A percentile compares a stretch with the other conserved stretches of the same genome.
phyloP scores from a whole-genome alignment of 495 filamentous ascomycete species.

The Paragyromitra xinjiangensis region DNA sequence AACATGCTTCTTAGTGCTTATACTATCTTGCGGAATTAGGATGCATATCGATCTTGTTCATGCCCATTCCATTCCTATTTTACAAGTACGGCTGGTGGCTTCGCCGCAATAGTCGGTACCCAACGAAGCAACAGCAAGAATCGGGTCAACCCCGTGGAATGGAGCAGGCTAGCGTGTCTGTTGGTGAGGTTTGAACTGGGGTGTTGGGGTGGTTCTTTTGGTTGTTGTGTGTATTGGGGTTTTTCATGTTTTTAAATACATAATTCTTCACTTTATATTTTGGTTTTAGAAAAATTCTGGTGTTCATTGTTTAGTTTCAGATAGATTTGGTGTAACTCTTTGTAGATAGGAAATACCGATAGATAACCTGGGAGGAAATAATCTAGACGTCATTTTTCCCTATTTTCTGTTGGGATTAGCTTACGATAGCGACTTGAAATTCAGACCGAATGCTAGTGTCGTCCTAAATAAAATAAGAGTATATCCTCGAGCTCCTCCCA shows the following conservation, averaged over 20 bases:
- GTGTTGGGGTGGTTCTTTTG: background rate
- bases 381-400: background rate
- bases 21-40: constrained; percentile 2
- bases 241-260: background rate
- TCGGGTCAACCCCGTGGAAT: background rate
- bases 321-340: background rate
- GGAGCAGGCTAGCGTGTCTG: background rate
- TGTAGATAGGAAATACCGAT: background rate
- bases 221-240: no score
- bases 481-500: background rate
- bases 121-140: constrained; percentile 11
- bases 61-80: constrained; percentile 50
- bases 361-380: background rate
- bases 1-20: constrained; percentile 58
- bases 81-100: constrained; percentile 49
- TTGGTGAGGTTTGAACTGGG: background rate
- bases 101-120: constrained; percentile 30
- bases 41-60: constrained; percentile 46
- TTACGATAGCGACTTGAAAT: background rate
- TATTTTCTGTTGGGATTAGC: background rate
- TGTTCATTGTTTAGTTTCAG: background rate
- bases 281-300: background rate
- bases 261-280: background rate
- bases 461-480: background rate
- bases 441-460: background rate